Percentiles rank a stretch among this genome's conserved stretches.
phyloP scores from a whole-genome alignment of 148 eudicot genomes.

The Linanthus parryae region DNA sequence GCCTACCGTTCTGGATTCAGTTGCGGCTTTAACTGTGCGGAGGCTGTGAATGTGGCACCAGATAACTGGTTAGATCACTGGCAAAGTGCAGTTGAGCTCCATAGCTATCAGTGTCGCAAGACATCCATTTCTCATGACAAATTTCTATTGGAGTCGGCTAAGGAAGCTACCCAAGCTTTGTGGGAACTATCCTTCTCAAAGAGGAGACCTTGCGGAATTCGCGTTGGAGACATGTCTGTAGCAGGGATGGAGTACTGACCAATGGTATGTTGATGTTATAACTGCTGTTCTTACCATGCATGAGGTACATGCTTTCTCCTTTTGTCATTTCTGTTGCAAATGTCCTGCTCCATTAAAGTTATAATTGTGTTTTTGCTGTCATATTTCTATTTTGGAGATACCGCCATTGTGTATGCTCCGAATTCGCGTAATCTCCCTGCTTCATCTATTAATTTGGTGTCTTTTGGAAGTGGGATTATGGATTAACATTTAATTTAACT shows the following conservation, averaged over 20 bases:
- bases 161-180: conserved; percentile 37
- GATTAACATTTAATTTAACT: too few relatives aligned
- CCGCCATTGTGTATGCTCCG: too few relatives aligned
- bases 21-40: conserved; percentile 70
- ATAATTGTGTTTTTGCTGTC: too few relatives aligned
- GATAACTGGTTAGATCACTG: conserved; percentile 62
- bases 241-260: conserved; percentile 49
- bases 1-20: conserved; percentile 66
- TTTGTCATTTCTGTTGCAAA: too few relatives aligned
- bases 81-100: conserved; percentile 58
- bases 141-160: conserved; percentile 47
- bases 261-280: too few relatives aligned
- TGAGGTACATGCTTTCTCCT: too few relatives aligned
- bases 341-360: too few relatives aligned
- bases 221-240: conserved; percentile 47
- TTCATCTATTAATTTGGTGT: too few relatives aligned
- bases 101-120: conserved; percentile 43
- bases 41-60: conserved; percentile 71
- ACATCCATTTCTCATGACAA: conserved; percentile 67
- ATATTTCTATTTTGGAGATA: too few relatives aligned
- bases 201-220: conserved; percentile 21
- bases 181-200: conserved; percentile 29
- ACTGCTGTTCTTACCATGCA: too few relatives aligned
- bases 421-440: too few relatives aligned
- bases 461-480: too few relatives aligned